Percentiles rank a stretch among this genome's conserved stretches.
phyloP scores from a whole-genome alignment of 2,329 filamentous ascomycete species.

The Fusarium sp. region DNA sequence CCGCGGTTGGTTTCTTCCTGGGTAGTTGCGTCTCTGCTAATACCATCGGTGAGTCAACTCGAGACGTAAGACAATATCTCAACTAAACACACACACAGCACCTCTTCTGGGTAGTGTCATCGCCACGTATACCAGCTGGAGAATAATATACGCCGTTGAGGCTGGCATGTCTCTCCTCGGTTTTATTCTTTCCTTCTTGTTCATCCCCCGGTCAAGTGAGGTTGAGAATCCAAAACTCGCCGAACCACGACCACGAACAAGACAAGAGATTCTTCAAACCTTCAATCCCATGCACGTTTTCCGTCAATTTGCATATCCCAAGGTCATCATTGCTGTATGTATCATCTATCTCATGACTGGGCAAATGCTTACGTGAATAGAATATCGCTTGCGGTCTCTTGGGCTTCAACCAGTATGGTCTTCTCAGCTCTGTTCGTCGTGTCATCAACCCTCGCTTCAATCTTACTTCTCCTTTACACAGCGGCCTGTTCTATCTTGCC shows the following conservation, averaged over 20 bases:
- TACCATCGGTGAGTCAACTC: constrained; percentile 38
- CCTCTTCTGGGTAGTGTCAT: constrained; percentile 47
- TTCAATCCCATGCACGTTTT: constrained; percentile 48
- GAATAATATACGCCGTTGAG: constrained; percentile 47
- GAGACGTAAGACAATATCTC: rapidly evolving
- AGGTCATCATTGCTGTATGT: constrained; percentile 43
- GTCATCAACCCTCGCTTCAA: constrained; percentile 78
- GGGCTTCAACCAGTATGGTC: constrained; percentile 59
- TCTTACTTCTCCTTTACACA: constrained; percentile 70
- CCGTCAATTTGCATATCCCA: constrained; percentile 42
- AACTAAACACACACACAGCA: constrained; percentile 19
- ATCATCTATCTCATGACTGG: rapidly evolving
- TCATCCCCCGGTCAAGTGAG: constrained; percentile 43
- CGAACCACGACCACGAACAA: constrained; percentile 24
- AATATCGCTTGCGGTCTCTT: constrained; percentile 46
- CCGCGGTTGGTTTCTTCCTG: constrained; percentile 46
- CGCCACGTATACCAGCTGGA: constrained; percentile 47
- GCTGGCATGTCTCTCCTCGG: constrained; percentile 46
- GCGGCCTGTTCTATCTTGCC: constrained; percentile 76
- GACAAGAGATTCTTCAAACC: constrained; percentile 32
- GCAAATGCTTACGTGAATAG: not conserved
- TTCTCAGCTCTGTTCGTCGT: constrained; percentile 73
- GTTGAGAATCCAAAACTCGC: constrained; percentile 39
- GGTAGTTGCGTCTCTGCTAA: constrained; percentile 46
- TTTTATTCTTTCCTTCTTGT: constrained; percentile 41